Evolutionary conservation across 768 basidiomycete genomes (phyloP).

Genomic region (Lanmaoa rubissima): DNA sequence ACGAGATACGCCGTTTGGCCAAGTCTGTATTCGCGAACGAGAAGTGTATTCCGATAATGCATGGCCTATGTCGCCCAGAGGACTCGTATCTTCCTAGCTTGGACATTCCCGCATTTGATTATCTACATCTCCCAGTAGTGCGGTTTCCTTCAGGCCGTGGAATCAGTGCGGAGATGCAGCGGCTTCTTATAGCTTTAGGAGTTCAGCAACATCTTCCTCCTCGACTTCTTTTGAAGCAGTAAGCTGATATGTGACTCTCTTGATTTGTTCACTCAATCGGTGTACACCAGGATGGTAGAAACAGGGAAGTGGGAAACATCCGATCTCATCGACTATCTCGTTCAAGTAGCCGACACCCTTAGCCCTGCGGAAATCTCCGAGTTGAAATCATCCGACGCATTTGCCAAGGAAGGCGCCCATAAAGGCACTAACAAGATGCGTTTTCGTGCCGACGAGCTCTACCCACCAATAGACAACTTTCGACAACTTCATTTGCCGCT

Average conservation of each 20-base stretch:
- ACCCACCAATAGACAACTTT: slow-evolving; percentile 74
- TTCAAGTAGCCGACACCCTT: neutral
- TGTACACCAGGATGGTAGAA: neutral
- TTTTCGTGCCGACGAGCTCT: slow-evolving; percentile 66
- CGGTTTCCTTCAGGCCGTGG: slow-evolving; percentile 37
- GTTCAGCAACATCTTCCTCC: neutral
- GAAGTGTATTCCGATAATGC: slow-evolving; percentile 46
- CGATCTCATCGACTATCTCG: slow-evolving; percentile 1
- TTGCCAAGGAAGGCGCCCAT: slow-evolving; percentile 48
- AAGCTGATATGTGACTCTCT: neutral
- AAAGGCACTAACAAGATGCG: slow-evolving; percentile 30
- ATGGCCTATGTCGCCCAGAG: slow-evolving; percentile 64
- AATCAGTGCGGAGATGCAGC: neutral
- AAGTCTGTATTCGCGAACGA: slow-evolving; percentile 6
- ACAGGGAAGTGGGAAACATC: neutral
- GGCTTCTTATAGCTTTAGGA: neutral
- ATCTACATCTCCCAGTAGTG: neutral
- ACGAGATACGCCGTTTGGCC: slow-evolving; percentile 34
- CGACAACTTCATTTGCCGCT: slow-evolving; percentile 70
- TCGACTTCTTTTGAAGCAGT: neutral
- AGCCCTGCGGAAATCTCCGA: neutral
- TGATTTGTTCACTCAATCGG: neutral
- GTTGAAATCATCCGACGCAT: slow-evolving; percentile 25
- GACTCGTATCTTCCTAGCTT: slow-evolving; percentile 80
- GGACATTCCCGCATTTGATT: slow-evolving; percentile 32